phyloP scores from a whole-genome alignment of 2,329 filamentous ascomycete genomes.

The Colletotrichum noveboracense region DNA sequence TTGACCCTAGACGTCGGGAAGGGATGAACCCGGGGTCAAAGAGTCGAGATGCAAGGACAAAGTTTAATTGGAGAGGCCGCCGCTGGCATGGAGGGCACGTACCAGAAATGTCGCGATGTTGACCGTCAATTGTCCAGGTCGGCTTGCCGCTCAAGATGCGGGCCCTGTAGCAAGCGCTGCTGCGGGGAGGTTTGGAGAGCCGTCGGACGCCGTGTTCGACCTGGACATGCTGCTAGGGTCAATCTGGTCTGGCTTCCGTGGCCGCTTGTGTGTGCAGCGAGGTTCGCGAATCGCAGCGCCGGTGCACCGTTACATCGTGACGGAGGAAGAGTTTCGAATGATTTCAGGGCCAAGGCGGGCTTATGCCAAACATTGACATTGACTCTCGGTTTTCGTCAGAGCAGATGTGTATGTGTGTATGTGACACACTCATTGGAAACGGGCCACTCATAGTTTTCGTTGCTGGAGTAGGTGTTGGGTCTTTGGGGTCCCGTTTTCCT shows the following conservation, averaged over 20 bases:
- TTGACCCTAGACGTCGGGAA: neutral
- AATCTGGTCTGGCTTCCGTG: neutral
- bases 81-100: neutral
- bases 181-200: neutral
- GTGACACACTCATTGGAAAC: neutral
- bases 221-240: neutral
- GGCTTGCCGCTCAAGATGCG: neutral
- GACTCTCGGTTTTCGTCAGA: neutral
- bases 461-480: neutral
- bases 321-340: neutral
- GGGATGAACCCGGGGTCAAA: slow-evolving; percentile 1
- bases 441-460: neutral
- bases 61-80: neutral
- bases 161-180: neutral
- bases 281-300: neutral
- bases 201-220: neutral
- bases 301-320: neutral
- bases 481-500: neutral
- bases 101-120: neutral
- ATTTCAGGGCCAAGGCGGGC: neutral
- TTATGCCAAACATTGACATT: neutral
- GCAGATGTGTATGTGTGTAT: neutral
- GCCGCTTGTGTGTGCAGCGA: neutral
- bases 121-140: neutral
- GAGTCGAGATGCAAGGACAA: neutral